These are phyloP conservation scores for Truncatella angustata DNA, from an alignment of 2,329 filamentous ascomycete species.

Conservation along the genomic window DNA sequence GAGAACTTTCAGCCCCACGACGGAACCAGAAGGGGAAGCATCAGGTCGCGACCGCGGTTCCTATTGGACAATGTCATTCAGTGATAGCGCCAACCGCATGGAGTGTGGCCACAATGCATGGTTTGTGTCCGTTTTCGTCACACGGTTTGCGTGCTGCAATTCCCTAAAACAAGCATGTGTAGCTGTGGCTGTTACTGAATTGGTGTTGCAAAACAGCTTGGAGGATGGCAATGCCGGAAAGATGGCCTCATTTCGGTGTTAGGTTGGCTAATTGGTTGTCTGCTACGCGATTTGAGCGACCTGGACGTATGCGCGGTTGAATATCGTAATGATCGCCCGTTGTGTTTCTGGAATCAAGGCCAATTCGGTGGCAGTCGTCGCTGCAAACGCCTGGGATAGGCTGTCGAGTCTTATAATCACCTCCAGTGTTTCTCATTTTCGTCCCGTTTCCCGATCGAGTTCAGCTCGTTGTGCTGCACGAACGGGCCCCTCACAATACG, in stretches of 20 bases:
- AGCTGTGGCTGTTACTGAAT: background rate
- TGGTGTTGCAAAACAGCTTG: background rate
- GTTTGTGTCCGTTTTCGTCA: background rate
- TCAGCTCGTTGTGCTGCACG: background rate
- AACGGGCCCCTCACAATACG: background rate
- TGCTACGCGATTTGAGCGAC: background rate
- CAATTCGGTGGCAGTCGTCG: no score
- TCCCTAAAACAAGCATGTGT: background rate
- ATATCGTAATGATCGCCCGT: background rate
- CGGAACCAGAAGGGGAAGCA: background rate
- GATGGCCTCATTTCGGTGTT: background rate
- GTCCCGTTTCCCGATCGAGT: background rate
- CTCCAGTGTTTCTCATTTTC: background rate
- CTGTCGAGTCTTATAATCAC: no score
- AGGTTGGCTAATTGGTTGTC: background rate
- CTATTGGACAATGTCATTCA: slow-evolving; percentile 1
- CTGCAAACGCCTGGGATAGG: no score
- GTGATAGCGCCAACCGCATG: background rate
- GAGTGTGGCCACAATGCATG: background rate
- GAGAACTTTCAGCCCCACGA: background rate
- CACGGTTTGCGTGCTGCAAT: background rate
- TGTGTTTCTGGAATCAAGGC: no score
- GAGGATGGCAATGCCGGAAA: background rate
- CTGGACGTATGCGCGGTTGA: background rate
- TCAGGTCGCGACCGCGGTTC: background rate